Conservation (phyloP, 805 yeast genomes). For the Scheffersomyces ergatensis region DNA sequence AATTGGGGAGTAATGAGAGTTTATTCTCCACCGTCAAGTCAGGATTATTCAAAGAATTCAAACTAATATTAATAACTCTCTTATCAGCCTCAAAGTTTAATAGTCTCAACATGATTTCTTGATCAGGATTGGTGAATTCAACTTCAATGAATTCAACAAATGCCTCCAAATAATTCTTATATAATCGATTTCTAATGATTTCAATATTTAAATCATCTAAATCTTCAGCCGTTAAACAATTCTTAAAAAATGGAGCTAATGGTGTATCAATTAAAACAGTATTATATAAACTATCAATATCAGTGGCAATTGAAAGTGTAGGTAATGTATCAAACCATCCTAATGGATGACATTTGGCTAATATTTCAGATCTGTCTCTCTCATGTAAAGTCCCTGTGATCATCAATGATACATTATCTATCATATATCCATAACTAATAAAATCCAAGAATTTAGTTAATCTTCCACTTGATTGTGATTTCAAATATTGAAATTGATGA, state of each 20-base stretch:
- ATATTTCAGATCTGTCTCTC: slow-evolving; percentile 83
- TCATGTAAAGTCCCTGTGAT: slow-evolving; percentile 97
- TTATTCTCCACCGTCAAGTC: slow-evolving; percentile 77
- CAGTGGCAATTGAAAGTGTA: slow-evolving; percentile 91
- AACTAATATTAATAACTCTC: slow-evolving; percentile 85
- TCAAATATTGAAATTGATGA: slow-evolving; percentile 80
- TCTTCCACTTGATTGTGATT: slow-evolving; percentile 79
- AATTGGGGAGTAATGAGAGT: slow-evolving; percentile 67
- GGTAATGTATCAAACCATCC: slow-evolving; percentile 99
- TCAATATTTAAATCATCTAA: slow-evolving; percentile 95
- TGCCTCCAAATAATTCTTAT: slow-evolving; percentile 90
- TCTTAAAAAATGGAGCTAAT: slow-evolving; percentile 92
- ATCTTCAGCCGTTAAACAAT: slow-evolving; percentile 82
- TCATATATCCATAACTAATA: slow-evolving; percentile 96
- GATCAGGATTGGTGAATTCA: slow-evolving; percentile 71
- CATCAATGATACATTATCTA: slow-evolving; percentile 93
- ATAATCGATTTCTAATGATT: slow-evolving; percentile 85
- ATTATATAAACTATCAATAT: slow-evolving; percentile 86
- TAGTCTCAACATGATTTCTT: slow-evolving; percentile 74
- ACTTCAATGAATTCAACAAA: slow-evolving; percentile 63
- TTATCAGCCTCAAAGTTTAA: slow-evolving; percentile 93
- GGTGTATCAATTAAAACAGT: slow-evolving; percentile 96
- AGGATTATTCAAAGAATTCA: slow-evolving; percentile 80
- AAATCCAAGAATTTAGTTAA: slow-evolving; percentile 83
- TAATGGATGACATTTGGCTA: slow-evolving; percentile 90